phyloP scores from a whole-genome alignment of 2,329 filamentous ascomycete genomes.

The Neonectria magnoliae region DNA sequence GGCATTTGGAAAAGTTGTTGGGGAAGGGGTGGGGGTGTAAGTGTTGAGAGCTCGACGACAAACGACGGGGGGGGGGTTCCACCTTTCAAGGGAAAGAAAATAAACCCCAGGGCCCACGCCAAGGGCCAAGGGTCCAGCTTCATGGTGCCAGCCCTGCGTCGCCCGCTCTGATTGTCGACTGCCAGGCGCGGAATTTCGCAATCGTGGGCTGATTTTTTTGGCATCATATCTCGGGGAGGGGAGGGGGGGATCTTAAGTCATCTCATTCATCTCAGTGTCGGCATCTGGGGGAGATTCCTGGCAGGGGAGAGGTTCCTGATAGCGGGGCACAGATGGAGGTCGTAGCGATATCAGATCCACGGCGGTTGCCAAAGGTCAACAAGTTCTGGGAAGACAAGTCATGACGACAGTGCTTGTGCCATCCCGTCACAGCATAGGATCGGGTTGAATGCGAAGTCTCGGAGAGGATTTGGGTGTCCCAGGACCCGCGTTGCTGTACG shows the following conservation, averaged over 20 bases:
- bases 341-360: conserved; percentile 25
- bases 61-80: conserved; percentile 16
- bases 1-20: conserved; percentile 42
- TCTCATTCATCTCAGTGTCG: conserved; percentile 23
- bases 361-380: conserved; percentile 23
- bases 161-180: conserved; percentile 31
- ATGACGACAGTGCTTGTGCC: neutral
- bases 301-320: conserved; percentile 1
- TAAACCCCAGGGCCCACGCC: conserved; percentile 15
- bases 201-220: conserved; percentile 40
- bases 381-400: neutral
- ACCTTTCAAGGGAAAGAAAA: conserved; percentile 12
- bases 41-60: conserved; percentile 40
- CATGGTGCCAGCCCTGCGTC: conserved; percentile 6
- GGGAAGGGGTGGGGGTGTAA: conserved; percentile 41
- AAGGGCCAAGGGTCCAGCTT: conserved; percentile 22
- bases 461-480: neutral
- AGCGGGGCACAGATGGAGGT: neutral
- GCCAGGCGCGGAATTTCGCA: conserved; percentile 31
- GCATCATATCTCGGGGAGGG: conserved; percentile 30
- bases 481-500: neutral
- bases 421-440: neutral
- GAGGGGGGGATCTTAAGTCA: neutral
- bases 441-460: neutral
- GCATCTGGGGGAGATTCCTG: conserved; percentile 19